Evolutionary conservation across 331 rosid genomes (phyloP).

Genomic region (Malus hybrid): DNA sequence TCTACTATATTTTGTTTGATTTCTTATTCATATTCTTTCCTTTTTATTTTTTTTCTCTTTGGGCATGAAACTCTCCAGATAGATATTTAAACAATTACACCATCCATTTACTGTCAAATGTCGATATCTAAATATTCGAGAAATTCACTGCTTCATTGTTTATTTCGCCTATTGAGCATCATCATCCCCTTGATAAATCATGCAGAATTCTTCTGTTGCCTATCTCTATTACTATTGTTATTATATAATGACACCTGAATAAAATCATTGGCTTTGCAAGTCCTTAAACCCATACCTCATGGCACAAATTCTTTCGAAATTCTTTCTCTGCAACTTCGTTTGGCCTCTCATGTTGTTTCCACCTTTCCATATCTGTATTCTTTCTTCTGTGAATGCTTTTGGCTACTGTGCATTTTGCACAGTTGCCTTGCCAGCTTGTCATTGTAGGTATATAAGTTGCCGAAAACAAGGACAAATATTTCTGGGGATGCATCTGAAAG

Average conservation of each 20-base stretch:
- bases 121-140: conserved; percentile 28
- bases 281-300: conserved; percentile 55
- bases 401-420: conserved; percentile 64
- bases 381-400: conserved; percentile 61
- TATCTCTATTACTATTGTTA: conserved; percentile 40
- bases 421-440: conserved; percentile 68
- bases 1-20: conserved; percentile 20
- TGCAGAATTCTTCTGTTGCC: conserved; percentile 49
- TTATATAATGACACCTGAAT: conserved; percentile 38
- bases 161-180: conserved; percentile 43
- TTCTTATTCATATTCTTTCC: conserved; percentile 41
- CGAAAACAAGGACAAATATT: conserved; percentile 36
- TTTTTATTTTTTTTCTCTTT: conserved; percentile 20
- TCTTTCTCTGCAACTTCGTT: conserved; percentile 61
- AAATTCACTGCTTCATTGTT: conserved; percentile 34
- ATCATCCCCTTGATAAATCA: conserved; percentile 43
- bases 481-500: conserved; percentile 34
- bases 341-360: conserved; percentile 68
- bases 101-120: conserved; percentile 34
- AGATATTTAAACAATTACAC: conserved; percentile 44
- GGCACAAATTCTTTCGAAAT: conserved; percentile 48
- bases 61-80: conserved; percentile 35
- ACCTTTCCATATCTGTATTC: conserved; percentile 60
- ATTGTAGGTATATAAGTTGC: conserved; percentile 57
- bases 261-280: conserved; percentile 44